phyloP scores from a whole-genome alignment of 2,329 filamentous ascomycete species.

The Neonectria sp. region DNA sequence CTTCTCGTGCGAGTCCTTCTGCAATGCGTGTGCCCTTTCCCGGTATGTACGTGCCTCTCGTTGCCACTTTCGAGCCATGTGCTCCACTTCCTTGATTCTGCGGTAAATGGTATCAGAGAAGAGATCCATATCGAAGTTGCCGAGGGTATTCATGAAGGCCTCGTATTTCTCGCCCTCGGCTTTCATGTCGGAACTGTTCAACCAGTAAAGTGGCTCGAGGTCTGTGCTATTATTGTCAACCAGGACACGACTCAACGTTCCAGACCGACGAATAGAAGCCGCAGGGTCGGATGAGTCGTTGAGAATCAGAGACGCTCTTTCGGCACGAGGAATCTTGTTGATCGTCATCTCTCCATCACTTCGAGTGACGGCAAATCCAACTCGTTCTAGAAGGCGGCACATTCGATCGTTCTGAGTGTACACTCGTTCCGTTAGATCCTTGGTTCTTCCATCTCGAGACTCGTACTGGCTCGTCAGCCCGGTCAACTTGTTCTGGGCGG shows the following conservation, averaged over 20 bases:
- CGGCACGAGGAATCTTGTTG: constrained; percentile 77
- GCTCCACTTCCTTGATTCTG: constrained; percentile 93
- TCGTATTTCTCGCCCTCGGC: constrained; percentile 82
- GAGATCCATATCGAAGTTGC: constrained; percentile 85
- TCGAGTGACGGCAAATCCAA: constrained; percentile 86
- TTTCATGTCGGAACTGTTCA: constrained; percentile 75
- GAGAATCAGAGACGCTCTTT: constrained; percentile 69
- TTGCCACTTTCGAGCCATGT: constrained; percentile 93
- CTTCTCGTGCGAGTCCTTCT: constrained; percentile 93
- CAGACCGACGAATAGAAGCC: constrained; percentile 68
- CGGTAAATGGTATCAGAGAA: constrained; percentile 91
- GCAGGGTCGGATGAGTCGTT: constrained; percentile 72
- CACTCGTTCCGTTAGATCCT: constrained; percentile 87
- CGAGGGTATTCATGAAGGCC: constrained; percentile 80
- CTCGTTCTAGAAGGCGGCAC: constrained; percentile 85
- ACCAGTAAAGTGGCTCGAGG: constrained; percentile 86
- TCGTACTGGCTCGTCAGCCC: constrained; percentile 73
- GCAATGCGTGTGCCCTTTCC: constrained; percentile 85
- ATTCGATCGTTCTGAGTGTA: constrained; percentile 89
- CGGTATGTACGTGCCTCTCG: constrained; percentile 89
- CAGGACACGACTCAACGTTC: constrained; percentile 67
- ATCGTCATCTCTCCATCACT: constrained; percentile 82
- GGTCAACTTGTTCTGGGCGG: constrained; percentile 66
- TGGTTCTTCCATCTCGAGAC: constrained; percentile 79
- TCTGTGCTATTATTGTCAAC: constrained; percentile 72